These are phyloP conservation scores for Umbelopsis vinacea DNA, from an alignment of 192 early-diverging fungal genomes.

Conservation along the genomic window DNA sequence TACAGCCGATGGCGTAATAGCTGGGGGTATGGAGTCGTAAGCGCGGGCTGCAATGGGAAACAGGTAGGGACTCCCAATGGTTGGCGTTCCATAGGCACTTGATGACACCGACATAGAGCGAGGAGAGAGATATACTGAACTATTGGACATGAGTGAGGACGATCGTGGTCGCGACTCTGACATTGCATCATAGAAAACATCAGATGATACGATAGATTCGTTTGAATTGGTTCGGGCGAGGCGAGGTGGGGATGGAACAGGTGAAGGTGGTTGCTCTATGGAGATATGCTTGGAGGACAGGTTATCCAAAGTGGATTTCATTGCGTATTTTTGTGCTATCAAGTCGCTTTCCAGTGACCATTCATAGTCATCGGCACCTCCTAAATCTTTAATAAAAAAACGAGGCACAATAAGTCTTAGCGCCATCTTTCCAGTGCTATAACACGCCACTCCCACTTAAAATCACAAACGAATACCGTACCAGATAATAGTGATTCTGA, in stretches of 20 bases:
- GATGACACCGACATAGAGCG: slow-evolving; percentile 1
- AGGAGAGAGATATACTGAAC: slow-evolving; percentile 8
- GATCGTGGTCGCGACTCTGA: slow-evolving; percentile 1
- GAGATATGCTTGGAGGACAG: slow-evolving; percentile 12
- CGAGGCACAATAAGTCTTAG: background rate
- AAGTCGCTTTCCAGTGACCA: slow-evolving; percentile 32
- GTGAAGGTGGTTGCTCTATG: background rate
- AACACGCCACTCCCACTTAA: too few relatives aligned
- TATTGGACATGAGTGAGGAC: background rate
- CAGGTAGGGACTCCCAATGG: background rate
- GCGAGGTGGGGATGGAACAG: background rate
- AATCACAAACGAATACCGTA: slow-evolving; percentile 4
- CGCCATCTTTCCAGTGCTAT: too few relatives aligned
- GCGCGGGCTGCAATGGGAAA: background rate
- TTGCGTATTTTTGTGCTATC: slow-evolving; percentile 27
- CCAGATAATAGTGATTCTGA: slow-evolving; percentile 35
- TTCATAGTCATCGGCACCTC: slow-evolving; percentile 37
- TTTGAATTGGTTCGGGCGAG: background rate
- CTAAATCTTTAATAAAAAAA: slow-evolving; percentile 35
- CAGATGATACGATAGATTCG: background rate
- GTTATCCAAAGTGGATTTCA: background rate
- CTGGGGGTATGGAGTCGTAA: slow-evolving; percentile 16
- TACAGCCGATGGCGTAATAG: slow-evolving; percentile 10
- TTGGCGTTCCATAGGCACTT: slow-evolving; percentile 16
- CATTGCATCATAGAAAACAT: background rate